phyloP scores from a whole-genome alignment of 805 yeast species.

The Metschnikowia similis region DNA sequence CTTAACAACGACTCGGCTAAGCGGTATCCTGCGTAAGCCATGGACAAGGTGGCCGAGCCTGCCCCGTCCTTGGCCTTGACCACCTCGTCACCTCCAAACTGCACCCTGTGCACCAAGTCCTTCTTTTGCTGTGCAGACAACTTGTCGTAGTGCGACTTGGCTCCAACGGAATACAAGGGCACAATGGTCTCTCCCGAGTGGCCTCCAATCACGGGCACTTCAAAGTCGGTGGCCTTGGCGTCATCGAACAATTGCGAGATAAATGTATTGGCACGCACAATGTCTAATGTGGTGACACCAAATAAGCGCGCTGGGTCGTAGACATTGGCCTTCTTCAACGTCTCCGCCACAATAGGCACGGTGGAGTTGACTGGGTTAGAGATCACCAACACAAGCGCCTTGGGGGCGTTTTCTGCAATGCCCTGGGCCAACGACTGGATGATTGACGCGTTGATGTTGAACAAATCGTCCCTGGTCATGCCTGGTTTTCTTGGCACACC shows the following conservation, averaged over 20 bases:
- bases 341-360: constrained; percentile 83
- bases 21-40: constrained; percentile 91
- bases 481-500: constrained; percentile 95
- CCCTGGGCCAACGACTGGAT: constrained; percentile 70
- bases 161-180: constrained; percentile 62
- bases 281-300: constrained; percentile 87
- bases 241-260: constrained; percentile 50
- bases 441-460: constrained; percentile 79
- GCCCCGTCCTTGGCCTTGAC: constrained; percentile 92
- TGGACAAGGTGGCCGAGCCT: constrained; percentile 92
- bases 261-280: constrained; percentile 83
- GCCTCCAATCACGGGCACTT: constrained; percentile 83
- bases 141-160: constrained; percentile 32
- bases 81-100: constrained; percentile 89
- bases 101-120: constrained; percentile 42
- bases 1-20: constrained; percentile 55
- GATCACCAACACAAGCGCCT: constrained; percentile 74
- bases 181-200: constrained; percentile 95
- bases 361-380: constrained; percentile 94
- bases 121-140: constrained; percentile 30
- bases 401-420: constrained; percentile 67
- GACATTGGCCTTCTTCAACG: constrained; percentile 61
- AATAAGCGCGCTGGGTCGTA: constrained; percentile 70
- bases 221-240: constrained; percentile 48
- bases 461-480: constrained; percentile 88